A percentile compares a stretch with the other conserved stretches of the same genome.
phyloP scores from a whole-genome alignment of 768 basidiomycete species.

The Pisolithus albus region DNA sequence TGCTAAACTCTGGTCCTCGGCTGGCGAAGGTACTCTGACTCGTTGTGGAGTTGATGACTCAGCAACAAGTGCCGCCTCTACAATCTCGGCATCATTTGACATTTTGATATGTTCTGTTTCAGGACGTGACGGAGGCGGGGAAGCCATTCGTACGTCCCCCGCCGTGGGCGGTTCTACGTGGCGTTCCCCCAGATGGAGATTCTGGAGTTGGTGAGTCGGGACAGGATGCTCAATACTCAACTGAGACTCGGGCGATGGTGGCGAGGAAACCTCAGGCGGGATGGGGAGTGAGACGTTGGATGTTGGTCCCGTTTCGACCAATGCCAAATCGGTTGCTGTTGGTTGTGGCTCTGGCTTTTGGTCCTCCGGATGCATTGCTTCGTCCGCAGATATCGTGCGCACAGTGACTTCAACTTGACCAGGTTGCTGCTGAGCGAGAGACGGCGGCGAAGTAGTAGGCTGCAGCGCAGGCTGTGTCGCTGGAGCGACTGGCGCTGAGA shows the following conservation, averaged over 20 bases:
- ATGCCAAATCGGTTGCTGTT: not conserved
- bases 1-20: conserved; percentile 5
- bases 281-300: not conserved
- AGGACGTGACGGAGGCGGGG: conserved; percentile 5
- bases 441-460: not conserved
- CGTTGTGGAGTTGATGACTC: conserved; percentile 2
- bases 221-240: not conserved
- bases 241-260: not conserved
- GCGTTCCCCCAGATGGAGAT: not conserved
- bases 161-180: not conserved
- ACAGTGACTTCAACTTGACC: not conserved
- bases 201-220: not conserved
- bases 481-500: too few species aligned
- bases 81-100: not conserved
- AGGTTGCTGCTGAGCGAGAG: not conserved
- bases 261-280: not conserved
- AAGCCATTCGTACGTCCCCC: conserved; percentile 19
- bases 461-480: not conserved
- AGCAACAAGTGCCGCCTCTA: not conserved
- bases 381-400: not conserved
- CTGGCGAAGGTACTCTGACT: conserved; percentile 7
- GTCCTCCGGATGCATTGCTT: not conserved
- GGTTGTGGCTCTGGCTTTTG: not conserved
- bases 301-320: not conserved
- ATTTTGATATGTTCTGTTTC: conserved; percentile 9